Conservation (phyloP, 768 basidiomycete genomes). For the Auricularia sp. region DNA sequence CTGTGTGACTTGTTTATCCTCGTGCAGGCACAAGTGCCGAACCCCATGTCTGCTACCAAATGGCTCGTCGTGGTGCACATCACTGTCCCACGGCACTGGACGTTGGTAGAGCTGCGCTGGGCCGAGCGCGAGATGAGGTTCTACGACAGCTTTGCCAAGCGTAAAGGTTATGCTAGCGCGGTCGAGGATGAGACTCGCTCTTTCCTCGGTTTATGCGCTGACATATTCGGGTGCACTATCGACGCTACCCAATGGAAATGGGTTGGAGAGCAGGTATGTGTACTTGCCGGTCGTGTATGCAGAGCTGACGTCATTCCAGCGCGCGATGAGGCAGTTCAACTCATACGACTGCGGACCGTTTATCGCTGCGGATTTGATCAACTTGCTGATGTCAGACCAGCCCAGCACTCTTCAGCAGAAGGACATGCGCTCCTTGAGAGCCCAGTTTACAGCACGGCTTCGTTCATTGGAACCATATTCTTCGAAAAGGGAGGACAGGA, state of each 20-base stretch:
- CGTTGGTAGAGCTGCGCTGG: not conserved
- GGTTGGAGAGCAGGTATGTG: not conserved
- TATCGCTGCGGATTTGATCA: not conserved
- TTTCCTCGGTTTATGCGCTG: not conserved
- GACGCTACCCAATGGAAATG: not conserved
- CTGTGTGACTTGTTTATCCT: not conserved
- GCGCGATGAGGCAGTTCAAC: not conserved
- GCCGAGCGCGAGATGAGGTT: not conserved
- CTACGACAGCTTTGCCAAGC: not conserved
- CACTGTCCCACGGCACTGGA: not conserved
- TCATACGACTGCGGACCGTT: not conserved
- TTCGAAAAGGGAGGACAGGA: no score
- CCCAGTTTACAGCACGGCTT: no score
- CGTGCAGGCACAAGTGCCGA: not conserved
- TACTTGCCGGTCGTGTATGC: not conserved
- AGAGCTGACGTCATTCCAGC: not conserved
- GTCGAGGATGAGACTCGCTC: not conserved
- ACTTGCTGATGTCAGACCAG: not conserved
- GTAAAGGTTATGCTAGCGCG: not conserved
- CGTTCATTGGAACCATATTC: no score
- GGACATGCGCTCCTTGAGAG: not conserved
- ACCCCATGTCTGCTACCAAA: not conserved
- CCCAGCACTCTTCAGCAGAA: not conserved
- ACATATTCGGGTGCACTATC: not conserved
- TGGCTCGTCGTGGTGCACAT: not conserved